Evolutionary conservation across 805 yeast species (phyloP).

Genomic region (Metschnikowia shivogae): DNA sequence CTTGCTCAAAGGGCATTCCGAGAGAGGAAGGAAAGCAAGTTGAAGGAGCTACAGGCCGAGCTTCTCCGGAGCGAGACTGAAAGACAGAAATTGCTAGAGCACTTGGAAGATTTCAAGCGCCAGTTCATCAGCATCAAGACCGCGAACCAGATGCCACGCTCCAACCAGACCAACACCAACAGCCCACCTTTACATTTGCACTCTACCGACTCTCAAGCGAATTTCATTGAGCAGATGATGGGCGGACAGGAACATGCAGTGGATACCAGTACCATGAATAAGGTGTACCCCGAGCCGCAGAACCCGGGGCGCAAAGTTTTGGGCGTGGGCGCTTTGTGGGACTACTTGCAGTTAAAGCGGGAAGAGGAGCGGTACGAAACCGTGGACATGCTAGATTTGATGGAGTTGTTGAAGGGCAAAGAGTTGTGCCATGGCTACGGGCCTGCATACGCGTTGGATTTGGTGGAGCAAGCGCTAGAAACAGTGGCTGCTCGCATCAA

Average conservation of each 20-base stretch:
- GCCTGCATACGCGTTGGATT: conserved; percentile 52
- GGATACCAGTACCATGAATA: conserved; percentile 18
- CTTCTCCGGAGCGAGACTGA: conserved; percentile 55
- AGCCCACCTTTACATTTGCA: conserved; percentile 18
- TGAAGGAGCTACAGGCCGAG: conserved; percentile 63
- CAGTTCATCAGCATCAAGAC: conserved; percentile 54
- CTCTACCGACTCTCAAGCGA: conserved; percentile 34
- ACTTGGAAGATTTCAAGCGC: conserved; percentile 49
- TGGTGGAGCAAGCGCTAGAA: conserved; percentile 32
- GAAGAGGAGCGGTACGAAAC: conserved; percentile 44
- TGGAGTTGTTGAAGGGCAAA: conserved; percentile 57
- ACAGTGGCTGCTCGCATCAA: conserved; percentile 6
- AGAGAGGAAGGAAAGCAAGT: conserved; percentile 69
- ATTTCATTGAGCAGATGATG: conserved; percentile 30
- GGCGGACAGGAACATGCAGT: conserved; percentile 22
- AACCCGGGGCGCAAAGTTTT: conserved; percentile 47
- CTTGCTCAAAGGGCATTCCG: conserved; percentile 88
- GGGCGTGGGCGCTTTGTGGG: conserved; percentile 82
- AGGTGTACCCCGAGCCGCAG: conserved; percentile 34
- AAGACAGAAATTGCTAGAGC: conserved; percentile 41
- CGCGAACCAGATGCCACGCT: conserved; percentile 55
- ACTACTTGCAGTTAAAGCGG: conserved; percentile 51
- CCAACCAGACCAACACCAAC: conserved; percentile 4
- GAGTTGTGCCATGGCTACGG: conserved; percentile 82
- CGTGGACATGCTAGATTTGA: conserved; percentile 54